A percentile compares a stretch with the other conserved stretches of the same genome.
Evolutionary conservation across 352 stramenopile genomes (phyloP).

Genomic region (Plasmopara viticola): DNA sequence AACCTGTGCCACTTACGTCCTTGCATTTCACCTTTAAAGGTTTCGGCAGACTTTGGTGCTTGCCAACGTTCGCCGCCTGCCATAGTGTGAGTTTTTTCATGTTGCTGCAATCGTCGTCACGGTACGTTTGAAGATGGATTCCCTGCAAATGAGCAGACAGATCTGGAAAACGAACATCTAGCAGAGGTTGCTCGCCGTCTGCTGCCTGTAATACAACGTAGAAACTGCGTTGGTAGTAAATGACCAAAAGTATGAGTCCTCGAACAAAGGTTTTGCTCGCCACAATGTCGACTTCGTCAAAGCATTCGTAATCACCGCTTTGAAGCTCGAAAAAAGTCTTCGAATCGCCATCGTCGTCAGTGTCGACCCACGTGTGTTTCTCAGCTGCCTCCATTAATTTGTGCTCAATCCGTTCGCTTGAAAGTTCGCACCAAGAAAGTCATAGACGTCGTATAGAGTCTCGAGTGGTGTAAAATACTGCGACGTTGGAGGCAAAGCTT

Average conservation of each 20-base stretch:
- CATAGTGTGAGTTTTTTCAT: slow-evolving; percentile 92
- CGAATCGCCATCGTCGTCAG: slow-evolving; percentile 34
- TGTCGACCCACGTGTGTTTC: slow-evolving; percentile 89
- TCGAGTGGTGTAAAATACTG: slow-evolving; percentile 65
- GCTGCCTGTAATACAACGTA: slow-evolving; percentile 89
- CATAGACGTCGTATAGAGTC: slow-evolving; percentile 78
- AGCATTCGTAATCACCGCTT: slow-evolving; percentile 79
- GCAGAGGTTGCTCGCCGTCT: slow-evolving; percentile 87
- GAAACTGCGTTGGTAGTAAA: slow-evolving; percentile 86
- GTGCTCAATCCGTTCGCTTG: slow-evolving; percentile 68
- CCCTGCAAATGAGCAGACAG: slow-evolving; percentile 86
- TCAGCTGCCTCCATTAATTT: slow-evolving; percentile 81
- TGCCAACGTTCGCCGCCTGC: slow-evolving; percentile 60
- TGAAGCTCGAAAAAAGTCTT: slow-evolving; percentile 94
- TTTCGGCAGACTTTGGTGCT: slow-evolving; percentile 58
- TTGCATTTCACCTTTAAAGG: slow-evolving; percentile 81
- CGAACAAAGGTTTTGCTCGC: slow-evolving; percentile 85
- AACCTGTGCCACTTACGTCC: slow-evolving; percentile 69
- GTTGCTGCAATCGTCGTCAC: slow-evolving; percentile 70
- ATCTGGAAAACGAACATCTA: slow-evolving; percentile 93
- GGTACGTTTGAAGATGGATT: slow-evolving; percentile 80
- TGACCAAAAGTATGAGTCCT: slow-evolving; percentile 71
- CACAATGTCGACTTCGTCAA: slow-evolving; percentile 80
- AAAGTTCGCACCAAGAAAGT: slow-evolving; percentile 82
- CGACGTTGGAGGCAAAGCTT: slow-evolving; percentile 58